Conservation (phyloP, 768 basidiomycete species). For the Termitomyces sp. region DNA sequence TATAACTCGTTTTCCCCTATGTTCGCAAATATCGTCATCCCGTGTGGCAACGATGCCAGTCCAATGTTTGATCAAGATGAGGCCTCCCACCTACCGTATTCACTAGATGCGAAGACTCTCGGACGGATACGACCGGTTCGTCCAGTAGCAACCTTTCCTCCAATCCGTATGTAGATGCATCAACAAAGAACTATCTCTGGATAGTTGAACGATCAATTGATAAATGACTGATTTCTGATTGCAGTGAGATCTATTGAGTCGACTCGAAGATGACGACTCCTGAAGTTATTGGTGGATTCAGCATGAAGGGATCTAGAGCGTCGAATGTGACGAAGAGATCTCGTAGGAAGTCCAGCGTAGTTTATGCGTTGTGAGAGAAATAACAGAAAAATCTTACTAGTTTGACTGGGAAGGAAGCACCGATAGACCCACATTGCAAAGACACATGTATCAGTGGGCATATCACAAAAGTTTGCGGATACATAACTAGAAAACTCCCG, state of each 20-base stretch:
- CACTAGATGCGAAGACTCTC: neutral
- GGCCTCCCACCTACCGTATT: neutral
- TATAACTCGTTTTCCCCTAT: neutral
- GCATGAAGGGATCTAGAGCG: neutral
- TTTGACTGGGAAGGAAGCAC: neutral
- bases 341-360: neutral
- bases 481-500: conserved; percentile 22
- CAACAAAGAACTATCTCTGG: neutral
- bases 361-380: neutral
- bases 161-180: neutral
- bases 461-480: neutral
- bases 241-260: neutral
- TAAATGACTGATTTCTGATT: neutral
- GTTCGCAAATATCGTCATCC: neutral
- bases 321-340: neutral
- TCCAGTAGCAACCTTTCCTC: neutral
- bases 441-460: neutral
- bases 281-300: neutral
- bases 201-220: neutral
- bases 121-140: neutral
- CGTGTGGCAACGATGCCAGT: neutral
- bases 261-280: too few relatives aligned
- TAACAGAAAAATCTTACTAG: neutral
- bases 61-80: neutral
- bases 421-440: neutral